Evolutionary conservation across 1,284 basidiomycete species (phyloP), one percentile per base, ranked within the genome.

Genomic region (Pseudozyma hubeiensis): DNA sequence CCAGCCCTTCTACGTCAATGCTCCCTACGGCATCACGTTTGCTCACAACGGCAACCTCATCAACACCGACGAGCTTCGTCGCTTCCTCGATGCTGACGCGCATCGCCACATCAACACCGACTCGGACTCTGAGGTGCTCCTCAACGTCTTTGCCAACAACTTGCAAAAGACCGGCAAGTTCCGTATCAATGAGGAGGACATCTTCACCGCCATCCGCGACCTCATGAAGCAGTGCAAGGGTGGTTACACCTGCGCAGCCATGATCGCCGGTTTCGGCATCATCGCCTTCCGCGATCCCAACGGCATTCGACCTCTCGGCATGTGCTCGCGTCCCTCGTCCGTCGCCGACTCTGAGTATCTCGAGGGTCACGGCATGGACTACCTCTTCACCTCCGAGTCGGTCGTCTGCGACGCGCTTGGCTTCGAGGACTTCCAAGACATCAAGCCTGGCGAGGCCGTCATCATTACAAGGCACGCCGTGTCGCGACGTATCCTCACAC

Each of bases 1-100:
- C 5, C 97, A 99, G 84, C 97, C 97, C 2, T 99, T 99, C 89
- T 99, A 99, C 85, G 97, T 99, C 81, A 99, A 99, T 87, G 96
- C 94, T 19, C 97, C 97, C 9, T 97, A 97, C 84, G 97, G 97
- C 61, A 97, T 99, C 83, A 93, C 95, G 65, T 93, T 99, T 84
- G 96, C 93, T 35, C 97, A 99, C 88, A 99, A 99, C 86, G 97
- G 97, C 55, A 99, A 99, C 86, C 89, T 99, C 41, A 97, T 97
- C 88, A 97, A 99, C 87, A 97, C 94, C 7, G 85, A 88, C 13
- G 88, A 90, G 59, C 88, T 99, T 30, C 89, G 94, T 73, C 90
- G 92, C 79, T 96, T 91, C 87, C 93, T 99, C 88, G 97, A 99
- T 83, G 92, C 93, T 44, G 93, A 92, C 44, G 96, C 95, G 8